A percentile compares a stretch with the other conserved stretches of the same genome.
Conservation (phyloP, 306 rosid species). For the Trifolium fragiferum region DNA sequence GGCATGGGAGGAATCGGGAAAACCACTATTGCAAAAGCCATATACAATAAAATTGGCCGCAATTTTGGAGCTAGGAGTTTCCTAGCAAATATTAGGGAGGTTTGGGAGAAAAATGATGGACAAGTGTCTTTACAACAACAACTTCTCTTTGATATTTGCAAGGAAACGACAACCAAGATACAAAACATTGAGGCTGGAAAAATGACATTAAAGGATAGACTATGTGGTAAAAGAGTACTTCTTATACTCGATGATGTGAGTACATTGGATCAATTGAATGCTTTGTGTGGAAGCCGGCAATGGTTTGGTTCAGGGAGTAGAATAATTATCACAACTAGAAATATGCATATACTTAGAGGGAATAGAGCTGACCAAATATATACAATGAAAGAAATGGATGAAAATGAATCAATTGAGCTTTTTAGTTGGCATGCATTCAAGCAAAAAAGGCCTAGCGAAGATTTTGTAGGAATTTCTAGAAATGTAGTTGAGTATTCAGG, state of each 20-base stretch:
- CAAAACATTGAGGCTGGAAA: background rate
- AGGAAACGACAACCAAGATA: background rate
- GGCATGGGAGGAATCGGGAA: constrained; percentile 31
- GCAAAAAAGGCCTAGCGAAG: background rate
- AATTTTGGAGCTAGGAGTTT: background rate
- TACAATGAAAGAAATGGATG: background rate
- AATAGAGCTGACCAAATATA: background rate
- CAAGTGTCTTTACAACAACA: background rate
- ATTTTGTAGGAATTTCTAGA: background rate
- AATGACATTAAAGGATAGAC: background rate
- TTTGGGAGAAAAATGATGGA: background rate
- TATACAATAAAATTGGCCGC: background rate
- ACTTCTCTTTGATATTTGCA: constrained; percentile 1
- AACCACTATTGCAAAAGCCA: constrained; percentile 3
- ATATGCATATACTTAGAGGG: background rate
- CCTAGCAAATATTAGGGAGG: constrained; percentile 7
- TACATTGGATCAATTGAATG: background rate
- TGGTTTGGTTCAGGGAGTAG: background rate
- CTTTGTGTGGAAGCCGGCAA: constrained; percentile 1
- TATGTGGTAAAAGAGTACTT: background rate
- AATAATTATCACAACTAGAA: background rate
- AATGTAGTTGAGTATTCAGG: background rate
- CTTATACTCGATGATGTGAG: background rate
- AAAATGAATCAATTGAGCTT: background rate
- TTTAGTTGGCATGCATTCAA: constrained; percentile 5